Evolutionary conservation across 805 yeast genomes (phyloP).

Genomic region (Yamadazyma olivae): DNA sequence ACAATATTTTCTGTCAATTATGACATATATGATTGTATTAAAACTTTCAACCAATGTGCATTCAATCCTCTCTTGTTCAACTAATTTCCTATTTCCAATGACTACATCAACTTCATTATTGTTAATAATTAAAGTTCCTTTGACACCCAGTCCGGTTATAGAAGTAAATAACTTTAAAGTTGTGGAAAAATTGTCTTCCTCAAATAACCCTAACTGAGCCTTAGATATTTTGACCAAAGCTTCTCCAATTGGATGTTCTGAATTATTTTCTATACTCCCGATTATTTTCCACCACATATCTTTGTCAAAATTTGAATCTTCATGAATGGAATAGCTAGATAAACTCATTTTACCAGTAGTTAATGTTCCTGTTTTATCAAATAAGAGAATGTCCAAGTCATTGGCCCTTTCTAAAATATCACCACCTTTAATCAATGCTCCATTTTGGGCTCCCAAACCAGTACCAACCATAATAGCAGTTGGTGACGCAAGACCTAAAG

Average conservation of each 20-base stretch:
- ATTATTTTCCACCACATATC: conserved; percentile 48
- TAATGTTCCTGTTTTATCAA: conserved; percentile 95
- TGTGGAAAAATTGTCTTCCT: conserved; percentile 29
- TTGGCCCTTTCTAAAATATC: conserved; percentile 76
- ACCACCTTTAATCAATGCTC: conserved; percentile 91
- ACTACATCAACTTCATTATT: conserved; percentile 27
- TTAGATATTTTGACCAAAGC: conserved; percentile 52
- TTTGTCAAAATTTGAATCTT: background rate
- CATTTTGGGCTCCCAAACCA: conserved; percentile 89
- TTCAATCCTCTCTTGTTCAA: conserved; percentile 13
- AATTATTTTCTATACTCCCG: conserved; percentile 59
- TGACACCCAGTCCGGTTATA: conserved; percentile 46
- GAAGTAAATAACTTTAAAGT: conserved; percentile 33
- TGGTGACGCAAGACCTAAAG: conserved; percentile 95
- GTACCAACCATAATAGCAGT: conserved; percentile 99
- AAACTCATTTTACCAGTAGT: conserved; percentile 78
- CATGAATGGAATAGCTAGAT: conserved; percentile 12
- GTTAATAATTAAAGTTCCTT: conserved; percentile 23
- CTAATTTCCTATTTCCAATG: conserved; percentile 48
- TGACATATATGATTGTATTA: conserved; percentile 53
- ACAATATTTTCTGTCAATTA: conserved; percentile 52
- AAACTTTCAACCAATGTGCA: conserved; percentile 14
- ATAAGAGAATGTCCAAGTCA: conserved; percentile 61
- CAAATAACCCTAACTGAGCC: conserved; percentile 23
- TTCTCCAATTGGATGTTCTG: conserved; percentile 87